phyloP scores from a whole-genome alignment of 1,284 basidiomycete species.

The Vanrija sp. region DNA sequence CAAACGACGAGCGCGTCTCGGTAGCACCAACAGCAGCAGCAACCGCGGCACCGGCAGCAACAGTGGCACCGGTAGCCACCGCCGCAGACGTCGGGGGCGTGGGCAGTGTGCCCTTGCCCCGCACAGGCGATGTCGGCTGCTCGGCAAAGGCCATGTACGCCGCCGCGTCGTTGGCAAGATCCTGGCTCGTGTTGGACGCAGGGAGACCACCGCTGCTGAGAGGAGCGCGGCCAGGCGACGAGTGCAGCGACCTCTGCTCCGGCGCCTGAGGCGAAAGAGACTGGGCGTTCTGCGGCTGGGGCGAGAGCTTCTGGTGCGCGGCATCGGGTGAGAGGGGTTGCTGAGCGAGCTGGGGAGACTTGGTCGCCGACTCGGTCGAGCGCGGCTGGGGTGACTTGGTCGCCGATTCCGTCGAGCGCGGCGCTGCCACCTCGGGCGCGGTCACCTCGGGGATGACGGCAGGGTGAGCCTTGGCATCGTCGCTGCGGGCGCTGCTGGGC shows the following conservation, averaged over 20 bases:
- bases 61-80: background rate
- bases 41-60: background rate
- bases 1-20: conserved; percentile 70
- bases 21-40: conserved; percentile 15
- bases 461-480: no score
- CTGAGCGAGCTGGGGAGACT: background rate
- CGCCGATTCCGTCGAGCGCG: no score
- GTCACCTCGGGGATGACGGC: no score
- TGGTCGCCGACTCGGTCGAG: no score
- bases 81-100: conserved; percentile 5
- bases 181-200: conserved; percentile 1
- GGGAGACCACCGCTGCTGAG: no score
- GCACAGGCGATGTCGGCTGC: conserved; percentile 18
- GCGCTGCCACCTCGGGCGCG: no score
- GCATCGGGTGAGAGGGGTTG: background rate
- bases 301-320: background rate
- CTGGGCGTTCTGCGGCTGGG: background rate
- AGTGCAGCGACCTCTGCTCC: no score
- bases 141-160: conserved; percentile 42
- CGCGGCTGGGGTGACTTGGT: no score
- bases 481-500: no score
- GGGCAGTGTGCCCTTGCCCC: background rate
- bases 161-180: conserved; percentile 36
- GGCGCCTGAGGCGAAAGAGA: background rate
- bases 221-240: no score